A percentile compares a stretch with the other conserved stretches of the same genome.
These are phyloP conservation scores for Grosmannia serpens DNA, from an alignment of 2,329 filamentous ascomycete genomes.

Conservation along the genomic window DNA sequence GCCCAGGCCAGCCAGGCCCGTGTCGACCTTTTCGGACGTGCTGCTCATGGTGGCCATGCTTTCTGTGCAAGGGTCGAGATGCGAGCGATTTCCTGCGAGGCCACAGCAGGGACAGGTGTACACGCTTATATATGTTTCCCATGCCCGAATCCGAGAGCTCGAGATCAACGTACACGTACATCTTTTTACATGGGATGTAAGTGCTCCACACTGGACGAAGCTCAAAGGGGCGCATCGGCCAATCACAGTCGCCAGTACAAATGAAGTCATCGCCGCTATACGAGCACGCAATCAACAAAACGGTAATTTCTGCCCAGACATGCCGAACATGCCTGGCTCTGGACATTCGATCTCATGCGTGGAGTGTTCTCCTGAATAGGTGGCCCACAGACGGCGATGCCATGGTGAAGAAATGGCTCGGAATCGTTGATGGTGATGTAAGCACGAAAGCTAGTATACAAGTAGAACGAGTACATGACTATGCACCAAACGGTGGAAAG, in stretches of 20 bases:
- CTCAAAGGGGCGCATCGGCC: not conserved
- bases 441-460: not conserved
- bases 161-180: not conserved
- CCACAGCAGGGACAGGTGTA: not conserved
- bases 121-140: not conserved
- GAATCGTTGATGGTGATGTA: not conserved
- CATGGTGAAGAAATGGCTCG: not conserved
- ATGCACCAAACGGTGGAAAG: not conserved
- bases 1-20: not conserved
- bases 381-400: not conserved
- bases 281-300: not conserved
- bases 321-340: not conserved
- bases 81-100: not conserved
- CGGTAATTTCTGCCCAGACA: not conserved
- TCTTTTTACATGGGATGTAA: not conserved
- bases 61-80: not conserved
- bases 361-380: not conserved
- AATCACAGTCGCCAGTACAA: not conserved
- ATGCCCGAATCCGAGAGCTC: not conserved
- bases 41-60: not conserved
- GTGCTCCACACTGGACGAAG: not conserved
- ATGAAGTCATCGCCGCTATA: conserved; percentile 2
- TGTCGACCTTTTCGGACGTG: not conserved
- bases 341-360: not conserved
- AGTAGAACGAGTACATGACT: not conserved